Evolutionary conservation across 345 rosid species (phyloP).

Genomic region (Eucalyptus tenuipes): DNA sequence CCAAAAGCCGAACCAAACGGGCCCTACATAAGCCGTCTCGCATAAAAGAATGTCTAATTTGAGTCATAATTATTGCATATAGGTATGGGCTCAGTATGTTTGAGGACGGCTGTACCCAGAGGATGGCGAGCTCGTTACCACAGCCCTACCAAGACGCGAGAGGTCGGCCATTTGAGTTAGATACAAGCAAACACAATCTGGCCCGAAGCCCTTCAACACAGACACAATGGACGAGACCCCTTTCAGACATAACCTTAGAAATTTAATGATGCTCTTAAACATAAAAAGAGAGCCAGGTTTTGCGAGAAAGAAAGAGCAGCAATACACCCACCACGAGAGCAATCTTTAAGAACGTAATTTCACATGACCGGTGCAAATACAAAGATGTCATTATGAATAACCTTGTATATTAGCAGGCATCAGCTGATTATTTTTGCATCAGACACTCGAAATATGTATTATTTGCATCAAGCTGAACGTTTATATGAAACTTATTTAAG

Average conservation of each 20-base stretch:
- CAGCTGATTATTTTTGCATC: not conserved
- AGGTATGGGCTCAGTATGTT: not conserved
- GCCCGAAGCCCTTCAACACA: not conserved
- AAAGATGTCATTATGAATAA: not conserved
- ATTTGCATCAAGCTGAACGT: not conserved
- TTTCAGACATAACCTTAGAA: not conserved
- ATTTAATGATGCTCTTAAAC: not conserved
- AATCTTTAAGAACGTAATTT: not conserved
- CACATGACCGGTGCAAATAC: not conserved
- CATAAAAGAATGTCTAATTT: not conserved
- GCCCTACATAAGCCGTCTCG: not conserved
- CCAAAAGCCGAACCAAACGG: too few species aligned
- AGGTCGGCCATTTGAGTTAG: not conserved
- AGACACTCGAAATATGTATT: not conserved
- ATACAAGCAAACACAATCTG: not conserved
- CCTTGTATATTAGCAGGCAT: not conserved
- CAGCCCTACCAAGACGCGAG: not conserved
- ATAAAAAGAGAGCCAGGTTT: not conserved
- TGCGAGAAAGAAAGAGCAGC: not conserved
- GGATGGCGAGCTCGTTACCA: not conserved
- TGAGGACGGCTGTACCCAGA: fast-evolving
- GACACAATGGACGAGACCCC: not conserved
- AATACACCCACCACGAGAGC: not conserved
- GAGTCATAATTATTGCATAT: not conserved
- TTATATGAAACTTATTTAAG: not conserved